Percentiles rank a stretch among this genome's conserved stretches.
Conservation (phyloP, 2,329 filamentous ascomycete species). For the Mariannaea elegans region DNA sequence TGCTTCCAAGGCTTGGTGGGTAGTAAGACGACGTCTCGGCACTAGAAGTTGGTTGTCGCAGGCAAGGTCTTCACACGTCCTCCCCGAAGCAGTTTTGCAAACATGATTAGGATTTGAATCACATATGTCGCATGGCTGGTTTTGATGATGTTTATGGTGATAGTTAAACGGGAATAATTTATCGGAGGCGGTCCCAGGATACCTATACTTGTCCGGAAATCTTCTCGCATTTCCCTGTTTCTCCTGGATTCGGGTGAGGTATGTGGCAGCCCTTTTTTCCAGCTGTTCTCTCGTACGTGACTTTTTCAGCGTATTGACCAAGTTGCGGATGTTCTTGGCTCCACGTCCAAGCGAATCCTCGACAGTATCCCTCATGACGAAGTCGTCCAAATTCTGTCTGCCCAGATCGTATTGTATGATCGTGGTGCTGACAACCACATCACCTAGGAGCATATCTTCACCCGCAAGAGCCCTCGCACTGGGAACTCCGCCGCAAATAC, state of each 20-base stretch:
- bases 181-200: neutral
- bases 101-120: neutral
- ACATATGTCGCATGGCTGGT: neutral
- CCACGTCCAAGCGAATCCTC: slow-evolving; percentile 33
- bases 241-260: neutral
- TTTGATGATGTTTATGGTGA: neutral
- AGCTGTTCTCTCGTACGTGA: neutral
- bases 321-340: neutral
- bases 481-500: slow-evolving; percentile 52
- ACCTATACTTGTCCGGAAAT: neutral
- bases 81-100: too few species aligned
- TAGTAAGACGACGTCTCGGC: neutral
- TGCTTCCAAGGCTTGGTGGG: too few species aligned
- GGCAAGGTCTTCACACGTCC: neutral
- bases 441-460: slow-evolving; percentile 41
- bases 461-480: neutral
- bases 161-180: neutral
- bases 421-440: slow-evolving; percentile 44
- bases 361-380: slow-evolving; percentile 33
- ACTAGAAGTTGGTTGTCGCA: neutral
- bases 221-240: neutral
- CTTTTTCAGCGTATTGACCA: neutral
- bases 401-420: slow-evolving; percentile 42
- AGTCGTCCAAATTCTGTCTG: slow-evolving; percentile 28
- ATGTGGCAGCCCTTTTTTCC: neutral